Percentiles rank a stretch among this genome's conserved stretches.
These are phyloP conservation scores for Septoria petroselini DNA, from an alignment of 2,329 filamentous ascomycete species.

Conservation along the genomic window DNA sequence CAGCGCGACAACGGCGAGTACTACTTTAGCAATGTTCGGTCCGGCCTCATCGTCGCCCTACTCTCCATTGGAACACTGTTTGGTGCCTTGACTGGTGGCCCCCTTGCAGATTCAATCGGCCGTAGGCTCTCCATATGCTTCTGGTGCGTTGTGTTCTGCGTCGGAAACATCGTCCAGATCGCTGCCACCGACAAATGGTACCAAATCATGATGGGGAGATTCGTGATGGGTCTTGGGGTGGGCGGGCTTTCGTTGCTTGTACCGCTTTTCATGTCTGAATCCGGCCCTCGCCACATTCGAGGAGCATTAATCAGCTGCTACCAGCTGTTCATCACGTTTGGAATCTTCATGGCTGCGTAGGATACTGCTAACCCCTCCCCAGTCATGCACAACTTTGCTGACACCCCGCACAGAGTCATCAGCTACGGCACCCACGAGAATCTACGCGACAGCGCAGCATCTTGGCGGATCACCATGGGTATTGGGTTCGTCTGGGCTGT, in stretches of 20 bases:
- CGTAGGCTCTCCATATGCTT: conserved; percentile 59
- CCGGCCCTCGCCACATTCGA: conserved; percentile 61
- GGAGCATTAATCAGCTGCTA: conserved; percentile 63
- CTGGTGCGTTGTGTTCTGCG: conserved; percentile 60
- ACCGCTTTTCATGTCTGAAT: conserved; percentile 64
- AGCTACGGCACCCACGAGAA: conserved; percentile 59
- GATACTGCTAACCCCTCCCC: background rate
- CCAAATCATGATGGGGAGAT: conserved; percentile 62
- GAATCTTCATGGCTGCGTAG: conserved; percentile 52
- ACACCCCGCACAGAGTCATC: conserved; percentile 35
- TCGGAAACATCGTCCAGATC: conserved; percentile 65
- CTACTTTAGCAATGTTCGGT: conserved; percentile 56
- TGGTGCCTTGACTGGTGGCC: conserved; percentile 57
- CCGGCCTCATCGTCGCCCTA: conserved; percentile 62
- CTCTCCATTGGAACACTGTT: conserved; percentile 57
- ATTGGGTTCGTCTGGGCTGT: conserved; percentile 56
- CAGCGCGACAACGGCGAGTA: conserved; percentile 15
- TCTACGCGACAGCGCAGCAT: conserved; percentile 42
- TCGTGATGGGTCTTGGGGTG: conserved; percentile 63
- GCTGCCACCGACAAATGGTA: conserved; percentile 57
- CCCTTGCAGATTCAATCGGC: conserved; percentile 60
- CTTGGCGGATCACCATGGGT: conserved; percentile 64
- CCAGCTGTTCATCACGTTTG: conserved; percentile 64
- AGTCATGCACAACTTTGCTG: background rate
- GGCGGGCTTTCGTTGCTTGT: conserved; percentile 62